Evolutionary conservation across 352 stramenopile genomes (phyloP), one percentile per base, ranked within the genome.

Genomic region (Halophytophthora batemanensis): DNA sequence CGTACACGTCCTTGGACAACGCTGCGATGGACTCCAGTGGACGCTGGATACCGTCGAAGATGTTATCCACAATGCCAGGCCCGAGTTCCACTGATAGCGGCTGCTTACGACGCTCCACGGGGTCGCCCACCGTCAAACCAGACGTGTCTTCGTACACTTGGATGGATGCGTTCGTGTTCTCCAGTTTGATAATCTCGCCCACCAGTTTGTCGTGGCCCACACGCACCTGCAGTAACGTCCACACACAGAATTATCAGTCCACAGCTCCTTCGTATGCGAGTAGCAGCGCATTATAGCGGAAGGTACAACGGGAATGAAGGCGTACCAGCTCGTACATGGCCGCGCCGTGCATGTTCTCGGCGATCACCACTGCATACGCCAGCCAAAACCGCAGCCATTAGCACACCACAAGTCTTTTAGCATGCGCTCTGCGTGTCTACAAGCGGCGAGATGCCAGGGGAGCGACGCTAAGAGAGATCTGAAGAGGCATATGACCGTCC

Each of bases 41-140:
- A 61, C 97, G 93, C 73, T 99, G 97, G 74, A 99, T 99, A 60
- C 97, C 97, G 80, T 99, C 97, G 58, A 99, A 99, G 80, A 99
- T 99, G 50, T 98, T 99, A 62, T 97, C 96, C 77, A 99, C 98
- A 64, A 99, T 99, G 57, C 97, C 97, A n/a, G 97, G 97, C 22
- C 97, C 97, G 7, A 99, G 85, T 61, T 99, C 96, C 23, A 99
- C 96, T 3, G 93, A 98, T 41, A 99, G 76, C 37, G 97, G 97
- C 70, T 98, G 86, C 62, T 98, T 97, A 63, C 97, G 98, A 46
- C 97, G 84, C 51, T 99, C 84, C 25, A 98, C 97, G 8, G 96
- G 96, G 69, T 99, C 97, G 19, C 97, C 97, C 37, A 99, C 96
- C 10, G 95, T 99, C 40, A 99, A 71, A 45, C 97, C 97, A 14